These are phyloP conservation scores for Pleurotus platypus DNA, from an alignment of 768 basidiomycete species.

Conservation along the genomic window DNA sequence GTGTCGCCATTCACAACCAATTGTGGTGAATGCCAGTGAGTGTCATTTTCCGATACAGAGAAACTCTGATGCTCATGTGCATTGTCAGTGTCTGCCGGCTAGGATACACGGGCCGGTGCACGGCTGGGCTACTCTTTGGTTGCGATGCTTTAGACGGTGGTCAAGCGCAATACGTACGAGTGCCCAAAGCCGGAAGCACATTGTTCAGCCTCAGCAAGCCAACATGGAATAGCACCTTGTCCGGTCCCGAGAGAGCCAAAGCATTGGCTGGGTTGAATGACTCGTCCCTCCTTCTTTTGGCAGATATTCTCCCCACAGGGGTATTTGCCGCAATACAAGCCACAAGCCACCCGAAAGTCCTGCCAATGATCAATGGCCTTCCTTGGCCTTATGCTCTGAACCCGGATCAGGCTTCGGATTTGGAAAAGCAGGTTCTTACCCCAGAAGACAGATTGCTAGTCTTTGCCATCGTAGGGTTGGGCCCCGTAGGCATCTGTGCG, in stretches of 20 bases:
- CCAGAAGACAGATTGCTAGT: slow-evolving; percentile 50
- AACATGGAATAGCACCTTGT: slow-evolving; percentile 38
- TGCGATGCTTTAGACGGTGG: slow-evolving; percentile 64
- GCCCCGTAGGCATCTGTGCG: slow-evolving; percentile 77
- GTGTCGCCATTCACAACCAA: slow-evolving; percentile 80
- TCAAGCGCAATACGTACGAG: slow-evolving; percentile 77
- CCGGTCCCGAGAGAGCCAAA: slow-evolving; percentile 30
- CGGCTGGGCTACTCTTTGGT: slow-evolving; percentile 60
- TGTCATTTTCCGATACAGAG: slow-evolving; percentile 9
- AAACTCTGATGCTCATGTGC: background rate
- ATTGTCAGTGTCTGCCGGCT: slow-evolving; percentile 58
- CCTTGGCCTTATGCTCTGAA: slow-evolving; percentile 55
- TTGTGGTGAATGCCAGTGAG: slow-evolving; percentile 83
- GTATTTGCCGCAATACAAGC: slow-evolving; percentile 74
- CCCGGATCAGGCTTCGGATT: slow-evolving; percentile 16
- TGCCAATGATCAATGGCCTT: slow-evolving; percentile 52
- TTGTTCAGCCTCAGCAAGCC: slow-evolving; percentile 60
- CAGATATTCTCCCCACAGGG: slow-evolving; percentile 79
- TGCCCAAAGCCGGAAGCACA: slow-evolving; percentile 79
- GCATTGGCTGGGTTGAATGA: slow-evolving; percentile 48
- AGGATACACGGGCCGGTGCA: slow-evolving; percentile 72
- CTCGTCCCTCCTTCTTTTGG: slow-evolving; percentile 65
- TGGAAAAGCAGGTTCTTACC: slow-evolving; percentile 29
- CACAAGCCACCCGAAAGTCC: slow-evolving; percentile 67
- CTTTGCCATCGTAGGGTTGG: slow-evolving; percentile 69